A percentile compares a stretch with the other conserved stretches of the same genome.
Evolutionary conservation across 805 yeast genomes (phyloP).

Genomic region (Jamesozyma gamospora): DNA sequence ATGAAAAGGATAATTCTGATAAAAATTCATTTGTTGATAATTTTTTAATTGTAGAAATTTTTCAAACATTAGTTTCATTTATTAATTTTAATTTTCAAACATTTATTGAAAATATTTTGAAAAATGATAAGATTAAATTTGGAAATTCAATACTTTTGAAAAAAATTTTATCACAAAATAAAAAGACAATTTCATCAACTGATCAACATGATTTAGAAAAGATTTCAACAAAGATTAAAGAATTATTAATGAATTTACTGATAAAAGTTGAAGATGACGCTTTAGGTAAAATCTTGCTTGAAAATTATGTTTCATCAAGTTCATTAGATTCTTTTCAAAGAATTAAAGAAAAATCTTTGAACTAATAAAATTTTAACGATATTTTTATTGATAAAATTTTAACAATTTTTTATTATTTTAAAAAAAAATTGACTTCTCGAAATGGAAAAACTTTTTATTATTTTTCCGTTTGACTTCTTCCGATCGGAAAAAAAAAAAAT

Average conservation of each 20-base stretch:
- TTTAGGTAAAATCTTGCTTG: conserved; percentile 13
- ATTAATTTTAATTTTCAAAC: background rate
- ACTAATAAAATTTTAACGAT: no score
- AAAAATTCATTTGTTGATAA: conserved; percentile 7
- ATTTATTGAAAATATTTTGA: background rate
- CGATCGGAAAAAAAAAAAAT: background rate
- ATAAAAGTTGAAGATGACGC: conserved; percentile 14
- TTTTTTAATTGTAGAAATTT: conserved; percentile 8
- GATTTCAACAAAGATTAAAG: conserved; percentile 9
- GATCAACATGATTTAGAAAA: background rate
- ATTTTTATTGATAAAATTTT: no score
- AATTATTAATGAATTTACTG: conserved; percentile 10
- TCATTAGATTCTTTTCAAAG: background rate
- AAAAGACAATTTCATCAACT: conserved; percentile 1
- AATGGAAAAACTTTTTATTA: no score
- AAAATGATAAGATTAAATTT: background rate
- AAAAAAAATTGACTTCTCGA: background rate
- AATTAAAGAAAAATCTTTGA: background rate
- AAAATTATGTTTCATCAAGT: conserved; percentile 3
- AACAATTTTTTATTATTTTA: no score
- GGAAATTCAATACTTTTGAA: conserved; percentile 8
- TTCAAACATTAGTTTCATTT: conserved; percentile 1
- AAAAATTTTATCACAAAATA: conserved; percentile 6
- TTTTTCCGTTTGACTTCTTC: background rate
- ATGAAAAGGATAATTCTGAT: background rate